Base-by-base conservation (phyloP, 768 basidiomycete genomes). In the Lactifluus pinguis region DNA sequence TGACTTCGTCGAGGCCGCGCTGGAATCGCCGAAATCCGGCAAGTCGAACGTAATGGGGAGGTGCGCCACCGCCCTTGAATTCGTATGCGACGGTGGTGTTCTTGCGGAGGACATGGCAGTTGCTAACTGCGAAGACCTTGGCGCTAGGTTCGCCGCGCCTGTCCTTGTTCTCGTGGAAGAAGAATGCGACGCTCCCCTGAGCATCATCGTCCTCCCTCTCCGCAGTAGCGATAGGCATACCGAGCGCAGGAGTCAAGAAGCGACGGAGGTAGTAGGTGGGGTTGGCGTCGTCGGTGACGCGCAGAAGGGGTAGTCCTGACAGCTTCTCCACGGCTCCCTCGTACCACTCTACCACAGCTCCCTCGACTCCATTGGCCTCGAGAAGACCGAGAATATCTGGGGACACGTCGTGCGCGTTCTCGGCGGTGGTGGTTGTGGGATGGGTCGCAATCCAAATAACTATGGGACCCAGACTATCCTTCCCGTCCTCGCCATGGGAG, bases 91-190 rank as follows among this genome's bases (percentile, higher is more conserved):
- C 53, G 38, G 62, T 69, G 61, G 69, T 71, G 36, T 71, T 44
- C 67, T 66, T 25, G 49, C 54, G 64, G 34, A 69, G 62, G 14
- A 74, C 70, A 36, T 75, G 74, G 48, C 63, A 57, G 68, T 69
- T 72, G 60, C 53, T 74, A 32, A 73, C 52, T 3, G 55, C 71
- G 47, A 64, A 65, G 32, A 72, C 69, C 65, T 56, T 69, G 49
- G 62, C 56, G 53, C 74, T 62, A 59, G 67, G 44, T 55, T 49
- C 49, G 67, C 69, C 72, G 25, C 39, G 7, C 65, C 63, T 69
- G 32, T 14, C 19, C 3, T 21, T 55, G 44, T 45, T 55, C 44
- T 55, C 54, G 32, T 47, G 54, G 19, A 55, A 55, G 6, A 19
- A 55, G 0, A 55, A 13, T 4, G n/a, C 2, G 19, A 55, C n/a